Evolutionary conservation across 1,284 basidiomycete species (phyloP).

Genomic region (Trametes polyzona): DNA sequence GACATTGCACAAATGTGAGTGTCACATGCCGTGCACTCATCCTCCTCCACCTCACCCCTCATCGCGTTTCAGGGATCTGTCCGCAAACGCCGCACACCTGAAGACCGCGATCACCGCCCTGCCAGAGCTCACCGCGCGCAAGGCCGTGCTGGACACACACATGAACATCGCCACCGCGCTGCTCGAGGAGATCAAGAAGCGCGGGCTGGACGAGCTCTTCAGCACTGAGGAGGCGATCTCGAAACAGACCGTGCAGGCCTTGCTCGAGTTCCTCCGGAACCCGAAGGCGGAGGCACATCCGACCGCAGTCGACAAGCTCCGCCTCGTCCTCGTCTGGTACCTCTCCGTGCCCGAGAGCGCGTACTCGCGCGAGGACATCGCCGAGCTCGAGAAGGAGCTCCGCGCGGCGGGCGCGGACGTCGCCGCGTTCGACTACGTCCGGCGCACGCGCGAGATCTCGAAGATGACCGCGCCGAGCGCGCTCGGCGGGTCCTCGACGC

Average conservation of each 20-base stretch:
- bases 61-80: slow-evolving; percentile 77
- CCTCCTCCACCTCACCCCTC: neutral
- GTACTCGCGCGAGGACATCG: slow-evolving; percentile 85
- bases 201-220: slow-evolving; percentile 95
- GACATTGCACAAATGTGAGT: slow-evolving; percentile 92
- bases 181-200: slow-evolving; percentile 93
- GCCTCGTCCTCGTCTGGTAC: slow-evolving; percentile 93
- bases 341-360: slow-evolving; percentile 83
- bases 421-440: slow-evolving; percentile 92
- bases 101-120: slow-evolving; percentile 98
- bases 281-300: slow-evolving; percentile 67
- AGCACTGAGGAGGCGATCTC: slow-evolving; percentile 92
- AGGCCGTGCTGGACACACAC: slow-evolving; percentile 95
- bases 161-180: slow-evolving; percentile 99
- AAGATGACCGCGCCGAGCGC: slow-evolving; percentile 69
- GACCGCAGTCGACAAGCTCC: slow-evolving; percentile 87
- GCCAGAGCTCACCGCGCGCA: slow-evolving; percentile 96
- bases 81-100: slow-evolving; percentile 92
- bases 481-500: slow-evolving; percentile 71
- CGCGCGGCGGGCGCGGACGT: slow-evolving; percentile 80
- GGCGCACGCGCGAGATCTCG: slow-evolving; percentile 89
- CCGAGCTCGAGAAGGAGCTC: slow-evolving; percentile 87
- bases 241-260: slow-evolving; percentile 82
- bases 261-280: slow-evolving; percentile 83
- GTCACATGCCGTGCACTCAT: slow-evolving; percentile 1